A percentile compares a stretch with the other conserved stretches of the same genome.
These are phyloP conservation scores for Metschnikowia rubicola DNA, from an alignment of 805 yeast species.

Conservation along the genomic window DNA sequence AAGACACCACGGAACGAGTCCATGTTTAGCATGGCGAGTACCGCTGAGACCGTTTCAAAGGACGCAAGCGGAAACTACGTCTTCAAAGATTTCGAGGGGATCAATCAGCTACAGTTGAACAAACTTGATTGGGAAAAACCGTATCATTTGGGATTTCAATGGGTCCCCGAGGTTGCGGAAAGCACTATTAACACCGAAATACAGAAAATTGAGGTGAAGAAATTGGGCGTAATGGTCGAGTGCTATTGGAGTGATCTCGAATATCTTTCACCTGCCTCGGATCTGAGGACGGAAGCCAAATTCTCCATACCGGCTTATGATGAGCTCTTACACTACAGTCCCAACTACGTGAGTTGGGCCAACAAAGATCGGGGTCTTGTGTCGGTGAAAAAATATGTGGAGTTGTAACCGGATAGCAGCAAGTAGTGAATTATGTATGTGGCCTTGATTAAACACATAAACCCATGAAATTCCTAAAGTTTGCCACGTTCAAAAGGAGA, in stretches of 20 bases:
- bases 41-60: conserved; percentile 25
- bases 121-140: conserved; percentile 57
- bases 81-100: conserved; percentile 58
- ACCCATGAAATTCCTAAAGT: background rate
- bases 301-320: conserved; percentile 59
- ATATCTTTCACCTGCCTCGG: background rate
- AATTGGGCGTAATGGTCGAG: conserved; percentile 53
- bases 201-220: conserved; percentile 29
- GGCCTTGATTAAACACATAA: background rate
- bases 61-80: conserved; percentile 44
- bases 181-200: conserved; percentile 22
- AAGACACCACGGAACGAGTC: conserved; percentile 11
- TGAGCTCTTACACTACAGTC: conserved; percentile 67
- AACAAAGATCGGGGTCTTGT: conserved; percentile 70
- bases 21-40: background rate
- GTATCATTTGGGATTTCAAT: conserved; percentile 65
- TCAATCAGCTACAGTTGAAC: conserved; percentile 60
- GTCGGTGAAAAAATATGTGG: conserved; percentile 49
- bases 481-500: background rate
- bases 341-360: conserved; percentile 60
- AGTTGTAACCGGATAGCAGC: conserved; percentile 18
- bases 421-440: background rate
- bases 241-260: conserved; percentile 78
- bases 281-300: conserved; percentile 33
- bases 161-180: conserved; percentile 64